Evolutionary conservation across 2,329 filamentous ascomycete genomes (phyloP).

Genomic region (Pyrenochaeta sp.): DNA sequence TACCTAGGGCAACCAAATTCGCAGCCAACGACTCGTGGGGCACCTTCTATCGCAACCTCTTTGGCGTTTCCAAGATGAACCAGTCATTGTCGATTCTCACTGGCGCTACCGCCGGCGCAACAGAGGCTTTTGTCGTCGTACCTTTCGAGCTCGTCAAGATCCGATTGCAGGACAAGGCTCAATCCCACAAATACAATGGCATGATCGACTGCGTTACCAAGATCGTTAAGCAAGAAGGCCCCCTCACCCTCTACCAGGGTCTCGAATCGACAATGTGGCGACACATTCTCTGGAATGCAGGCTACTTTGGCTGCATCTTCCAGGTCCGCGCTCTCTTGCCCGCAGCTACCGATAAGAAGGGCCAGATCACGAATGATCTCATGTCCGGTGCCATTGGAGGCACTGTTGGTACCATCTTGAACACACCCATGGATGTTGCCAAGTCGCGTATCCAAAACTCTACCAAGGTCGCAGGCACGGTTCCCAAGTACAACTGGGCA

Average conservation of each 20-base stretch:
- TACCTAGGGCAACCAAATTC: conserved; percentile 87
- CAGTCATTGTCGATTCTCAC: conserved; percentile 92
- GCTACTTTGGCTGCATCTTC: conserved; percentile 99
- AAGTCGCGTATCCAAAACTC: conserved; percentile 98
- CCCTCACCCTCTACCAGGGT: conserved; percentile 92
- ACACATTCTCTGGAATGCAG: conserved; percentile 91
- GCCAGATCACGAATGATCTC: conserved; percentile 86
- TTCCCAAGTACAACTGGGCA: conserved; percentile 99
- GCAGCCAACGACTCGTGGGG: conserved; percentile 99
- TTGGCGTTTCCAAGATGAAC: conserved; percentile 86
- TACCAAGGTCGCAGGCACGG: conserved; percentile 78
- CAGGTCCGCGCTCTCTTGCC: conserved; percentile 89
- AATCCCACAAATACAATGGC: conserved; percentile 85
- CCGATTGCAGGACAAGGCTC: conserved; percentile 92
- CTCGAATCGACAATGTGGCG: conserved; percentile 97
- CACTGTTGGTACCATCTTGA: conserved; percentile 88
- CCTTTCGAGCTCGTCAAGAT: conserved; percentile 99
- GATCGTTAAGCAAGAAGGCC: conserved; percentile 84
- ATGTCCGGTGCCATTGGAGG: conserved; percentile 88
- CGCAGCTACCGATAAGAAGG: conserved; percentile 78
- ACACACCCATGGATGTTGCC: conserved; percentile 96
- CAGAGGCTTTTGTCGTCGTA: conserved; percentile 95
- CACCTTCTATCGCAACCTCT: conserved; percentile 86
- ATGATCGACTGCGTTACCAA: conserved; percentile 82
- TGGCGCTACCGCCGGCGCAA: conserved; percentile 92